Evolutionary conservation across 176 grass and related monocot genomes (phyloP).

Genomic region (Triticum aestivum): DNA sequence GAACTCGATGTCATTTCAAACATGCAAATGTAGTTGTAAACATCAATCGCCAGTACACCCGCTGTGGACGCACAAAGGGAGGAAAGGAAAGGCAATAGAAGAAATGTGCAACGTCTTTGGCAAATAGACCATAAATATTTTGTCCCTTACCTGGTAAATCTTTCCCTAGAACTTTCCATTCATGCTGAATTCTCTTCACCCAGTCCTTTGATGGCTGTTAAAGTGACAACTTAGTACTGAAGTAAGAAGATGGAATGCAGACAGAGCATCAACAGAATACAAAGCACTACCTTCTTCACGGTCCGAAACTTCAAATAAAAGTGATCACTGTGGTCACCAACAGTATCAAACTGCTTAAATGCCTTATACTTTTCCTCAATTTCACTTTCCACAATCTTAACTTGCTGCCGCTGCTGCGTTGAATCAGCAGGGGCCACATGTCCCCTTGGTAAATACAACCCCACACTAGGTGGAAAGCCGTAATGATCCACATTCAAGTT

Average conservation of each 20-base stretch:
- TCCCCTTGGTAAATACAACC: conserved; percentile 35
- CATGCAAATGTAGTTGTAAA: conserved; percentile 3
- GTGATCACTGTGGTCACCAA: conserved; percentile 55
- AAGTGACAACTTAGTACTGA: conserved; percentile 6
- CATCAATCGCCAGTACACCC: not conserved
- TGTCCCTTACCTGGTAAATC: conserved; percentile 64
- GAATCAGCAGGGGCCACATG: conserved; percentile 25
- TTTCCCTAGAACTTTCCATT: conserved; percentile 80
- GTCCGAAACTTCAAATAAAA: conserved; percentile 31
- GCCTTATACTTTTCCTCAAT: conserved; percentile 51
- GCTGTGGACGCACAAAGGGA: not conserved
- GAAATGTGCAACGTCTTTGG: conserved; percentile 7
- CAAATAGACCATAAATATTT: not conserved
- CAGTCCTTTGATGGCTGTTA: conserved; percentile 67
- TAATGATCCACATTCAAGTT: conserved; percentile 46
- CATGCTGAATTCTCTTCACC: conserved; percentile 70
- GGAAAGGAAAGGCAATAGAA: not conserved
- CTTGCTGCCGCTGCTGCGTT: conserved; percentile 19
- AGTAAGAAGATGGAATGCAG: conserved; percentile 12
- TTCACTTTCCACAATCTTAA: conserved; percentile 36
- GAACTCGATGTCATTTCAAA: conserved; percentile 2
- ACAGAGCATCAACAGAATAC: conserved; percentile 1
- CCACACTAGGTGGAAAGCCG: conserved; percentile 33
- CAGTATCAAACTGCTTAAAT: conserved; percentile 82
- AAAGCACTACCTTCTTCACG: conserved; percentile 50